These are phyloP conservation scores for Rhynchospora breviuscula DNA, from an alignment of 176 grass and related monocot genomes.

Conservation along the genomic window DNA sequence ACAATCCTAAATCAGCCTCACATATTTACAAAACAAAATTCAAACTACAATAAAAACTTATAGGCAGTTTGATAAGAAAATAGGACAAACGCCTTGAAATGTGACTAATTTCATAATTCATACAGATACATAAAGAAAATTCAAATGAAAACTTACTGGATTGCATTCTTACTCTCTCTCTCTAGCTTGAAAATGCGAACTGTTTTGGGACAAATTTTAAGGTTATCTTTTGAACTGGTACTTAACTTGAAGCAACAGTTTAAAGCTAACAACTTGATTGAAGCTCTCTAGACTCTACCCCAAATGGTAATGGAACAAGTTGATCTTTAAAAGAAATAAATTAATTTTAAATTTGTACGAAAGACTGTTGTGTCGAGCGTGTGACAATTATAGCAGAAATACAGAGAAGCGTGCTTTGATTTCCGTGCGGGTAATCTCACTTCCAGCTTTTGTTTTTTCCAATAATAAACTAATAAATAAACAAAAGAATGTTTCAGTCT, in stretches of 20 bases:
- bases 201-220: background rate
- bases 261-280: background rate
- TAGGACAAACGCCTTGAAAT: background rate
- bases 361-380: background rate
- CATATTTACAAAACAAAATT: background rate
- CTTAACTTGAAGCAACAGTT: background rate
- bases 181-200: background rate
- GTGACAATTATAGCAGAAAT: background rate
- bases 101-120: background rate
- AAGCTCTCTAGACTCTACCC: background rate
- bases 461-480: background rate
- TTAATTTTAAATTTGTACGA: background rate
- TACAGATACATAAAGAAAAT: background rate
- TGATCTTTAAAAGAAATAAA: background rate
- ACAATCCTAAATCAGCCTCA: background rate
- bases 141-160: background rate
- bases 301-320: background rate
- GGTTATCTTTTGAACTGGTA: background rate
- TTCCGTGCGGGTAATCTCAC: conserved; percentile 16
- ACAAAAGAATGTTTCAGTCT: background rate
- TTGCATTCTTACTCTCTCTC: conserved; percentile 2
- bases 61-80: background rate
- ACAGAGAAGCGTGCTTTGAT: conserved; percentile 1
- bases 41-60: background rate
- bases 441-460: background rate